Conservation (phyloP, 2,329 filamentous ascomycete genomes). For the Emmonsiellopsis sp. region DNA sequence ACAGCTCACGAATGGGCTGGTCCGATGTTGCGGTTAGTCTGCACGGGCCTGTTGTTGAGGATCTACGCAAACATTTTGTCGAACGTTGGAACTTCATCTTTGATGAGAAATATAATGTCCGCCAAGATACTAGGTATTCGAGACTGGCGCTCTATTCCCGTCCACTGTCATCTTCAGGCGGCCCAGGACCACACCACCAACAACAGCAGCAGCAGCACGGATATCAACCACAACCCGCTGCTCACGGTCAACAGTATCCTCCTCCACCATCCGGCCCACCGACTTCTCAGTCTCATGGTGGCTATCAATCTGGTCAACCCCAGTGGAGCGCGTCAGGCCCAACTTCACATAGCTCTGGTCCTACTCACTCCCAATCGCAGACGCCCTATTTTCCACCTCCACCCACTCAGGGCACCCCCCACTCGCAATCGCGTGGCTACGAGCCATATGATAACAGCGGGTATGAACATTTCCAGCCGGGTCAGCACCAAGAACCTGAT, state of each 20-base stretch:
- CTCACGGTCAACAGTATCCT: conserved; percentile 22
- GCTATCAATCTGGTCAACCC: conserved; percentile 1
- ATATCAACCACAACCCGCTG: conserved; percentile 4
- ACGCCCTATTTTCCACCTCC: conserved; percentile 35
- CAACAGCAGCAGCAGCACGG: conserved; percentile 10
- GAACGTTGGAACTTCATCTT: conserved; percentile 93
- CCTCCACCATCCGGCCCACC: conserved; percentile 30
- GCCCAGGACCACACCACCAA: conserved; percentile 3
- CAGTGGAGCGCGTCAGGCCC: conserved; percentile 4
- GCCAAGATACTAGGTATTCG: conserved; percentile 42
- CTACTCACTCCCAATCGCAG: conserved; percentile 19
- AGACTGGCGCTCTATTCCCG: conserved; percentile 26
- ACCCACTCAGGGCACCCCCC: conserved; percentile 21
- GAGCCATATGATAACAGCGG: conserved; percentile 18
- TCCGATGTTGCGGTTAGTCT: conserved; percentile 90
- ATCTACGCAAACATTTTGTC: conserved; percentile 92
- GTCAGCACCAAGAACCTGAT: conserved; percentile 19
- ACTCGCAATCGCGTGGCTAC: conserved; percentile 24
- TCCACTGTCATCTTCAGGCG: conserved; percentile 17
- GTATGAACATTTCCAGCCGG: conserved; percentile 18
- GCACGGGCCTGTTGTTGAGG: conserved; percentile 81
- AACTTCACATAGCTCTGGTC: background rate
- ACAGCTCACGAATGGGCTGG: conserved; percentile 96
- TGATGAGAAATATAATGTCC: conserved; percentile 64
- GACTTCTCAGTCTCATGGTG: conserved; percentile 12